Conservation (phyloP, 805 yeast genomes). For the Candida silvicultrix region DNA sequence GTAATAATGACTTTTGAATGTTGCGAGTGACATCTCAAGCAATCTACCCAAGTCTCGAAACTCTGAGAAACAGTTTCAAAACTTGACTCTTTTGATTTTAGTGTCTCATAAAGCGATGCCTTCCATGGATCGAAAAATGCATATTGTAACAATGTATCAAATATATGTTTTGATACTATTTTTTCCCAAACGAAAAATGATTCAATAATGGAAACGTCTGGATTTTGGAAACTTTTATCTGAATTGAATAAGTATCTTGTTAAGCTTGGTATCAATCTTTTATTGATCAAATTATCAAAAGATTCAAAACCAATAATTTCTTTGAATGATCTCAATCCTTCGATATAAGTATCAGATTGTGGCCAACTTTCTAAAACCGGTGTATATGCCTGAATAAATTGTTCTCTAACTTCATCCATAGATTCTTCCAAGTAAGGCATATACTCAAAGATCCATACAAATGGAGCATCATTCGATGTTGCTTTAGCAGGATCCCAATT, state of each 20-base stretch:
- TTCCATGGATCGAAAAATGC: constrained; percentile 28
- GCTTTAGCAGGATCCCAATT: constrained; percentile 26
- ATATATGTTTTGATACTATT: constrained; percentile 10
- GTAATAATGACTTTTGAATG: constrained; percentile 5
- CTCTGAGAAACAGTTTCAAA: constrained; percentile 19
- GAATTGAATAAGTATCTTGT: constrained; percentile 1
- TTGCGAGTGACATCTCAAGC: constrained; percentile 15
- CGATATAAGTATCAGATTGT: not conserved
- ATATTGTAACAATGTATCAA: constrained; percentile 24
- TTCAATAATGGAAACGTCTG: constrained; percentile 12
- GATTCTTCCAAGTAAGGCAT: constrained; percentile 21
- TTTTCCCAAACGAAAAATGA: constrained; percentile 20
- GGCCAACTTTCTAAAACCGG: constrained; percentile 16
- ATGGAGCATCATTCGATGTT: constrained; percentile 11
- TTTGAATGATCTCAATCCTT: constrained; percentile 25
- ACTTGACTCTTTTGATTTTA: constrained; percentile 3
- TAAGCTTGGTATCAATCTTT: constrained; percentile 18
- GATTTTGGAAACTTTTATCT: constrained; percentile 9
- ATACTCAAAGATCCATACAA: constrained; percentile 34
- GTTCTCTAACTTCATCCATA: constrained; percentile 13
- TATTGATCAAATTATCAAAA: constrained; percentile 13
- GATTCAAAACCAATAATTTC: constrained; percentile 25
- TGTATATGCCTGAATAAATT: constrained; percentile 19
- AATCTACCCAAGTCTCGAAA: constrained; percentile 26
- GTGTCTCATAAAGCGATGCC: constrained; percentile 6